Percentiles rank a stretch among this genome's conserved stretches.
phyloP scores from a whole-genome alignment of 108 stramenopile genomes.

The Pseudonitzschia pungens region DNA sequence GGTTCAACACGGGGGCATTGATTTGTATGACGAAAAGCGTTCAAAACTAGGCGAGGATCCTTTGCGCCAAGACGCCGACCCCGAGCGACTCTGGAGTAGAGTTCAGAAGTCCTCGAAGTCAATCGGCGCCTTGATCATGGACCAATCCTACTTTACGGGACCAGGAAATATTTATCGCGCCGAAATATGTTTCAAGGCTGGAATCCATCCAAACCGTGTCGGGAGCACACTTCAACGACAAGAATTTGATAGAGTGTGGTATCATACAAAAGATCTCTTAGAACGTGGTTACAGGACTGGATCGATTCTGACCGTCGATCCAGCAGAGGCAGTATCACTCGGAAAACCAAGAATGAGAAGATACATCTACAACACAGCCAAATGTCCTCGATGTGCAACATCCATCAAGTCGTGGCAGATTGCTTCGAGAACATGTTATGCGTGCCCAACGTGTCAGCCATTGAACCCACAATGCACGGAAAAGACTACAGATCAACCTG shows the following conservation, averaged over 20 bases:
- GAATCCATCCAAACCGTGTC: conserved; percentile 56
- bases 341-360: conserved; percentile 48
- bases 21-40: conserved; percentile 52
- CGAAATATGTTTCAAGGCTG: conserved; percentile 74
- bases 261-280: conserved; percentile 49
- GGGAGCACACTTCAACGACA: conserved; percentile 40
- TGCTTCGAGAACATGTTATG: conserved; percentile 61
- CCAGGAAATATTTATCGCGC: conserved; percentile 81
- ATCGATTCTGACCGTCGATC: conserved; percentile 68
- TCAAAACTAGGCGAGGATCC: conserved; percentile 67
- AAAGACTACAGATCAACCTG: background rate
- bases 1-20: conserved; percentile 52
- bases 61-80: conserved; percentile 66
- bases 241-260: conserved; percentile 61
- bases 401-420: conserved; percentile 60
- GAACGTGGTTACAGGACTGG: conserved; percentile 62
- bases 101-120: conserved; percentile 57
- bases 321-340: conserved; percentile 29
- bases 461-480: conserved; percentile 2
- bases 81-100: conserved; percentile 45
- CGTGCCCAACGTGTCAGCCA: conserved; percentile 65
- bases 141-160: conserved; percentile 68
- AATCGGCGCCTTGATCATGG: conserved; percentile 73
- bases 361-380: conserved; percentile 67
- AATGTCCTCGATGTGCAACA: conserved; percentile 52